Evolutionary conservation across 1,139 yeast genomes (phyloP).

Genomic region (Suhomyces taliae): DNA sequence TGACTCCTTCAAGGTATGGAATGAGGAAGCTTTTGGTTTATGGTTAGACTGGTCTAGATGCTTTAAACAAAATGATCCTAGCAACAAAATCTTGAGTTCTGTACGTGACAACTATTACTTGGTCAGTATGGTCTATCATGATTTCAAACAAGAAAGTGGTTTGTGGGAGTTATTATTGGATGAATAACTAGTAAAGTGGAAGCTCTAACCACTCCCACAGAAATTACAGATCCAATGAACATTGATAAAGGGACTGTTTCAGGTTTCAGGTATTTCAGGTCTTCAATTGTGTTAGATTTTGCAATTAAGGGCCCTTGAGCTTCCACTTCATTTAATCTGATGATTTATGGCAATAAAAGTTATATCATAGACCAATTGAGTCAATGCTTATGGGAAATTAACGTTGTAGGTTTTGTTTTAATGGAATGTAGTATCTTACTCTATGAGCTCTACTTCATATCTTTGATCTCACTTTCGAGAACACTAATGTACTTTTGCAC

Average conservation of each 20-base stretch:
- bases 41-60: constrained; percentile 92
- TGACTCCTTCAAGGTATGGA: constrained; percentile 90
- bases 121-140: constrained; percentile 85
- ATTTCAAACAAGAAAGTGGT: constrained; percentile 70
- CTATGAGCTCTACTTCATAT: not conserved
- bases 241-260: too few relatives aligned
- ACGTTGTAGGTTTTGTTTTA: too few relatives aligned
- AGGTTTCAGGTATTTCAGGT: too few relatives aligned
- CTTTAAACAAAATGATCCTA: constrained; percentile 55
- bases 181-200: constrained; percentile 22
- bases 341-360: not conserved
- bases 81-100: constrained; percentile 60
- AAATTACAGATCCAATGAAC: too few relatives aligned
- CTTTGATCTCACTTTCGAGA: constrained; percentile 22
- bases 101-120: constrained; percentile 66
- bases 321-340: not conserved
- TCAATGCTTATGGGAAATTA: too few relatives aligned
- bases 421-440: too few relatives aligned
- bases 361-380: not conserved
- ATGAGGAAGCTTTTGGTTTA: constrained; percentile 87
- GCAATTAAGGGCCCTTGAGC: not conserved
- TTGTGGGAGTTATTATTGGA: constrained; percentile 68
- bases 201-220: constrained; percentile 7
- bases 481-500: constrained; percentile 37
- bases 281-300: too few relatives aligned